phyloP scores from a whole-genome alignment of 306 rosid species.

The Alnus rubra region DNA sequence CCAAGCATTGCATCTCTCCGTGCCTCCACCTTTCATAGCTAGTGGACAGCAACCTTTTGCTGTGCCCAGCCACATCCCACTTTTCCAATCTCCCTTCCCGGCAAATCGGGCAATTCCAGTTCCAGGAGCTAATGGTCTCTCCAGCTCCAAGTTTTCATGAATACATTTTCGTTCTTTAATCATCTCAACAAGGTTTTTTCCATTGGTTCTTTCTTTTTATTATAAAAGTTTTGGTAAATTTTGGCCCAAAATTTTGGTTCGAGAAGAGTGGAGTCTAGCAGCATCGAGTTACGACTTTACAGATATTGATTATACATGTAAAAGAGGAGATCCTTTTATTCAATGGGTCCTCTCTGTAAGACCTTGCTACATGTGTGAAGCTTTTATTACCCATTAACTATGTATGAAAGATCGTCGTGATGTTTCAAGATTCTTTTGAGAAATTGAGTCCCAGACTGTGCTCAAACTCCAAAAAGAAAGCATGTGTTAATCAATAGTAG shows the following conservation, averaged over 20 bases:
- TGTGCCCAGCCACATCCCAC: conserved; percentile 57
- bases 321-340: conserved; percentile 1
- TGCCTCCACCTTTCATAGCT: conserved; percentile 54
- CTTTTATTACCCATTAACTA: not conserved
- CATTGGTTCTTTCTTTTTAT: not conserved
- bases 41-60: conserved; percentile 58
- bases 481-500: not conserved
- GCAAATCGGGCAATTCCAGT: conserved; percentile 48
- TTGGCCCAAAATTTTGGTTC: conserved; percentile 23
- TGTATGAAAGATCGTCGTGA: not conserved
- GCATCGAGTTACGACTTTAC: not conserved
- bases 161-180: conserved; percentile 1
- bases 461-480: not conserved
- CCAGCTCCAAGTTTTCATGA: conserved; percentile 46
- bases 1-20: conserved; percentile 61
- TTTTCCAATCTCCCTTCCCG: conserved; percentile 59
- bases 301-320: not conserved
- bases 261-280: conserved; percentile 25
- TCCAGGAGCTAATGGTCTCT: conserved; percentile 58
- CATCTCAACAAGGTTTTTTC: conserved; percentile 10
- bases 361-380: not conserved
- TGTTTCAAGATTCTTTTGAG: not conserved
- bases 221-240: conserved; percentile 24
- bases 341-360: conserved; percentile 1
- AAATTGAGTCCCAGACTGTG: not conserved